Evolutionary conservation across 228 moss, liverwort and hornwort genomes (phyloP), one percentile per base, ranked within the genome.

Genomic region (Sphagnum magellanicum): DNA sequence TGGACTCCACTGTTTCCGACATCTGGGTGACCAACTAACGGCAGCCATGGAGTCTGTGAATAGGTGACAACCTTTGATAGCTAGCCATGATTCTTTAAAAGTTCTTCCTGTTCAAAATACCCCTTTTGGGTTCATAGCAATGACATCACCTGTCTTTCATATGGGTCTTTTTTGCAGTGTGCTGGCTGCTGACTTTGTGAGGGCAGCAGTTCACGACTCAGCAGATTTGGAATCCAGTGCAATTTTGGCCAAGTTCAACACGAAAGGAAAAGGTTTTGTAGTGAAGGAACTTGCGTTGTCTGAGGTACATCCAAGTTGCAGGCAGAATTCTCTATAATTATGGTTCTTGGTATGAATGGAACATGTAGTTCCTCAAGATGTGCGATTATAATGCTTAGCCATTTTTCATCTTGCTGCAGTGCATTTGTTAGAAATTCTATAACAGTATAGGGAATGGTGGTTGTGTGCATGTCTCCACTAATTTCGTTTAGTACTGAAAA

Each of bases 1-100:
- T 55, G 94, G 98, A 71, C 80, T 98, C 66, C 98, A 98, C 77
- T 98, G 98, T 82, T 98, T 98, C 68, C 83, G 98, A 75, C 87
- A 91, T 70, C 74, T 98, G 60, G 80, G 98, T 70, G 87, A 84
- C 72, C 98, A 94, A 72, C 76, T 98, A 60, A 73, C 74, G 59
- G 75, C 85, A 74, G 87, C 92, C 9, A 88, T 98, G 98, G 98
- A 98, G 73, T 91, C 93, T 70, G 90, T 94, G 13, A 98, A 92
- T 75, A 92, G 93, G 98, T 98, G 86, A 53, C 15, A 72, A 6
- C 51, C 32, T 13, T 17, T 49, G 32, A 32, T 32, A 16, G 48
- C 49, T 50, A 15, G 16, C 66, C n/a, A 66, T 47, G 66, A 51
- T 51, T 48, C 15, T 51, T 11, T 3, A 51, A 66, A 51, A 51